A percentile compares a stretch with the other conserved stretches of the same genome.
phyloP scores from a whole-genome alignment of 1,139 yeast genomes.

The Zygoascus hellenicus region DNA sequence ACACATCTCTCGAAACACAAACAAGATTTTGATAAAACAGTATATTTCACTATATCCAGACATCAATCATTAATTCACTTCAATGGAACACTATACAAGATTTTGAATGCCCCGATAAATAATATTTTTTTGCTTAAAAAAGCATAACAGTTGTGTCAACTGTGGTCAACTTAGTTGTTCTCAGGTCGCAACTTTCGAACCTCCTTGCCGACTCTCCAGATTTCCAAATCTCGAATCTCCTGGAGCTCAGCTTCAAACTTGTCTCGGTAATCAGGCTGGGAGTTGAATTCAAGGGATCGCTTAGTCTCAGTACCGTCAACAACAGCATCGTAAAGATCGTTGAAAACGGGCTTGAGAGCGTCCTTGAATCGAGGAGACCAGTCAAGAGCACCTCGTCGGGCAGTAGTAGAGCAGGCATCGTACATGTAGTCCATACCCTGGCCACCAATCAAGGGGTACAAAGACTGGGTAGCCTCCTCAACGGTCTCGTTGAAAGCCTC shows the following conservation, averaged over 20 bases:
- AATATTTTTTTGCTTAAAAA: conserved; percentile 2
- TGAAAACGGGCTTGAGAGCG: conserved; percentile 97
- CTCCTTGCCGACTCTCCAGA: conserved; percentile 99
- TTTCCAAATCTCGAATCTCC: conserved; percentile 93
- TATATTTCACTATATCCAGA: conserved; percentile 8
- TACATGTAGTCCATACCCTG: conserved; percentile 99
- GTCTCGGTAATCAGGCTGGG: conserved; percentile 95
- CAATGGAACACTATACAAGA: conserved; percentile 20
- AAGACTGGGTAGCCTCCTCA: conserved; percentile 99
- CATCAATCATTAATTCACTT: conserved; percentile 13
- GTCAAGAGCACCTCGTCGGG: conserved; percentile 99
- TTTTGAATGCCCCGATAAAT: conserved; percentile 17
- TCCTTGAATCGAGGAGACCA: conserved; percentile 99
- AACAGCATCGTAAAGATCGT: conserved; percentile 91
- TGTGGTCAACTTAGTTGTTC: conserved; percentile 57
- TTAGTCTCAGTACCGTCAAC: conserved; percentile 95
- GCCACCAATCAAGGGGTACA: conserved; percentile 97
- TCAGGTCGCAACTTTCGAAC: conserved; percentile 99
- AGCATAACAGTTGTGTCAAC: not conserved
- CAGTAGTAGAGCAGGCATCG: conserved; percentile 99
- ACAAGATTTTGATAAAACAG: not conserved
- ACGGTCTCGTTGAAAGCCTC: conserved; percentile 99
- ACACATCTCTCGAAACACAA: not conserved
- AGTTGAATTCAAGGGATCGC: conserved; percentile 97
- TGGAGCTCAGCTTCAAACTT: conserved; percentile 90